Base-by-base conservation (phyloP, 352 stramenopile genomes). In the Pythium monospermum region DNA sequence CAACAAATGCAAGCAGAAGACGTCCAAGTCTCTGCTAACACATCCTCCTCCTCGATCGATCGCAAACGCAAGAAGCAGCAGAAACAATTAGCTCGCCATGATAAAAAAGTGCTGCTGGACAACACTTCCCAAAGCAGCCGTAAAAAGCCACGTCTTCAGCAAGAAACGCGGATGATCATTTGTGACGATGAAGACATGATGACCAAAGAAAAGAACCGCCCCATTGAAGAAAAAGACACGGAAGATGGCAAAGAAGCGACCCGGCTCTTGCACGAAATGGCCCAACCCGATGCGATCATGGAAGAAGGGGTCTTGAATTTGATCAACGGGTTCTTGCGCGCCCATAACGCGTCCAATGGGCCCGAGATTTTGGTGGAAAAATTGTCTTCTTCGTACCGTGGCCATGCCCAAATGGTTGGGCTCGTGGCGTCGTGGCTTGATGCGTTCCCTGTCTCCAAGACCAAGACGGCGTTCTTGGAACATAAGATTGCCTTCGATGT, bases 311-410 rank as follows among this genome's bases (percentile, higher is more conserved):
- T 92, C 33, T 50, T 94, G 19, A 61, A 69, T 4, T 62, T 87
- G 6, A 94, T 94, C 55, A 94, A 94, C 64, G 77, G 76, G 6
- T 94, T 94, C 40, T 49, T 94, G 39, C 69, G 81, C 45, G 74
- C 76, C 11, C 78, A 94, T 53, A 85, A 76, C 2, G 81, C 86
- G 21, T 75, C 79, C 2, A 84, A 94, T 52, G 83, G 83, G 6
- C 83, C 83, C 4, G 83, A 94, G 53, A 86, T 94, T 39, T 59
- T 94, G 0, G 83, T 94, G 15, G 83, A 94, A 50, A 84, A 89
- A 36, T 68, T 94, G 7, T 94, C 83, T 39, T 87, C 78, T 13
- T 92, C 83, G 11, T 94, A 94, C 32, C 79, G 83, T 46, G 83
- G 83, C 5, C 82, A 94, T 54, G 80, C 83, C 7, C 80, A 94